Percentiles rank a stretch among this genome's conserved stretches.
phyloP scores from a whole-genome alignment of 2,329 filamentous ascomycete species.

The Stemphylium lycopersici region DNA sequence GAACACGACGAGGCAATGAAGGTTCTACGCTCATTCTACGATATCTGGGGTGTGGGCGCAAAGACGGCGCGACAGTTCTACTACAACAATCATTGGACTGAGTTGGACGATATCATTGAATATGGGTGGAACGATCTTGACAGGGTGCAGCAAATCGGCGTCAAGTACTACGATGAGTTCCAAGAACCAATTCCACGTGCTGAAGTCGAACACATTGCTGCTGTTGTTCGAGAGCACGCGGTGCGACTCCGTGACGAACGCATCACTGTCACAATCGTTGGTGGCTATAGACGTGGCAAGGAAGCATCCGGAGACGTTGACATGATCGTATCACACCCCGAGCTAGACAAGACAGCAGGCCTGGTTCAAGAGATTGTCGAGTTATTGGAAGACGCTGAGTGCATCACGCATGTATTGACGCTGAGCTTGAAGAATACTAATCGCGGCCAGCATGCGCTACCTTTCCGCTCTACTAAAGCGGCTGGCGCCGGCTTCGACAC shows the following conservation, averaged over 20 bases:
- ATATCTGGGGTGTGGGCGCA: constrained; percentile 91
- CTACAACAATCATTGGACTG: constrained; percentile 74
- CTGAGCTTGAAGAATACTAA: constrained; percentile 73
- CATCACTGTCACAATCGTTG: constrained; percentile 71
- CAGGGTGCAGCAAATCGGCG: constrained; percentile 87
- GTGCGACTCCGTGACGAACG: constrained; percentile 62
- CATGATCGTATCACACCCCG: constrained; percentile 78
- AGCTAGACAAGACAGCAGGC: constrained; percentile 70
- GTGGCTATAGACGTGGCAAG: constrained; percentile 83
- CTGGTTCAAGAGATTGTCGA: constrained; percentile 75
- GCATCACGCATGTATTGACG: constrained; percentile 82
- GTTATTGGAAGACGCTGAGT: constrained; percentile 69
- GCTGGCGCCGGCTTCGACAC: constrained; percentile 75
- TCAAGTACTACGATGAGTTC: constrained; percentile 94
- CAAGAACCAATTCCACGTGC: constrained; percentile 69
- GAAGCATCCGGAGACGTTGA: constrained; percentile 79
- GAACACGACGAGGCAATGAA: constrained; percentile 68
- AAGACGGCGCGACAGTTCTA: constrained; percentile 84
- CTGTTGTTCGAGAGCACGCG: constrained; percentile 69
- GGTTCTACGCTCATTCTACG: constrained; percentile 73
- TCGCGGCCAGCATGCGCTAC: constrained; percentile 70
- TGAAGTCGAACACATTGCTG: constrained; percentile 75
- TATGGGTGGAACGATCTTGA: constrained; percentile 76
- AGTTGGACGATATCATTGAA: constrained; percentile 85
- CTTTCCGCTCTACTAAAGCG: constrained; percentile 54